Base-by-base conservation (phyloP, 805 yeast species). In the Starmerella sp. region DNA sequence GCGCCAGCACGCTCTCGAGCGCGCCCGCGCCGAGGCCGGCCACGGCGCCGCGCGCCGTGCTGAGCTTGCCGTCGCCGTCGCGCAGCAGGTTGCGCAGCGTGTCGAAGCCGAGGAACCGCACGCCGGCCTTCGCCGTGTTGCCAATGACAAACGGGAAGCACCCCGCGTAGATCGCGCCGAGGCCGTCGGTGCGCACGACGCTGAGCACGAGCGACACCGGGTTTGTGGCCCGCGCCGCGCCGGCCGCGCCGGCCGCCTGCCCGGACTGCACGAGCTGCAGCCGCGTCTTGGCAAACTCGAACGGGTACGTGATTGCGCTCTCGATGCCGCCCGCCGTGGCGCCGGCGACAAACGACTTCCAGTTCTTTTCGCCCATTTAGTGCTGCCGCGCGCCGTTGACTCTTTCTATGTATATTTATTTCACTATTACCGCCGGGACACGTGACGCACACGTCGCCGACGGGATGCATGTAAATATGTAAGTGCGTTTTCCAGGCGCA, bases 21-120 rank as follows among this genome's bases (percentile, higher is more conserved):
- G 90, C 77, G 38, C 98, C 98, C 2, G 98, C 98, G 48, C 97
- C 97, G 45, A 93, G 74, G n/a, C 98, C 98, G 1, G 98, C 98
- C 35, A 91, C 57, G 6, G 90, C 95, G 61, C 97, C 97, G 65
- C 95, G 71, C 7, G 93, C 83, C 4, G 95, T 95, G 37, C 93
- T 81, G 49, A 93, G 72, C 69, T 87, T 85, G 6, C 97, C 97
- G 59, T 86, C 78, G 62, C 81, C 81, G 68, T 93, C 97, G 32
- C 83, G 80, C 54, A 91, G 73, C 35, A 84, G 62, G 52, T 80
- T 76, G 68, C 89, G 90, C 69, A 93, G 85, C 15, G 84, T 76
- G 67, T 93, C 98, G 65, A 87, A 91, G 2, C 97, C 97, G 14
- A 91, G 74, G 69, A 91, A 91, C 60, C 98, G 77, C 2, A 91